Evolutionary conservation across 2,329 filamentous ascomycete species (phyloP), one percentile per base, ranked within the genome.

Genomic region (Elsinoe arachidis): DNA sequence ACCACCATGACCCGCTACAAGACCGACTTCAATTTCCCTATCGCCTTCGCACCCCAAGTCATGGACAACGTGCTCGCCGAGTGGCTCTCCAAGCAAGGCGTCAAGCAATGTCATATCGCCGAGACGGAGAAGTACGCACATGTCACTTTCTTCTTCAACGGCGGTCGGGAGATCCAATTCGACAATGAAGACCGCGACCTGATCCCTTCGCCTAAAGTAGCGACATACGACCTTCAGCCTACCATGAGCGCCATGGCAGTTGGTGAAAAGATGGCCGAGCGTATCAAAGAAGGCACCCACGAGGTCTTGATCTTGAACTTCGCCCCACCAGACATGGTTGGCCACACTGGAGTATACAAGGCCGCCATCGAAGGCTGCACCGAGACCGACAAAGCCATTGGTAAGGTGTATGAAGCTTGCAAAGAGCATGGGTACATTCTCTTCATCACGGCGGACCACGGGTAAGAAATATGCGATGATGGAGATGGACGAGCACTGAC

Each of bases 281-380:
- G 91, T 59, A 86, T 99, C 63, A 82, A 74, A 23, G 89, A 95
- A 73, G 83, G 86, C 69, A 84, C 88, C 70, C 96, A 91, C 76
- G 90, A 93, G 69, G 97, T 99, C 70, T 80, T 99, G 73, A 99
- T 99, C 93, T 96, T 97, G 85, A 99, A 99, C 84, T 97, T 99
- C 75, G 93, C 93, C 41, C 93, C 93, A 41, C 93, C 93, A 15
- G 93, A 99, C 77, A 99, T 99, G 93, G 93, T 99, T 63, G 93
- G 93, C 65, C 93, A 99, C 78, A 99, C 93, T 10, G 93, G 93
- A 70, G 90, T 96, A 60, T 97, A 97, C 76, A 86, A 97, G 67
- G 92, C 93, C 30, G 93, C 93, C 58, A 85, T 99, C 61, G 70
- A 93, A 68, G 93, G 85, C 66, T 86, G 87, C 65, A 80, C 85